Conservation (phyloP, 2,329 filamentous ascomycete genomes). For the Beauveria bassiana region DNA sequence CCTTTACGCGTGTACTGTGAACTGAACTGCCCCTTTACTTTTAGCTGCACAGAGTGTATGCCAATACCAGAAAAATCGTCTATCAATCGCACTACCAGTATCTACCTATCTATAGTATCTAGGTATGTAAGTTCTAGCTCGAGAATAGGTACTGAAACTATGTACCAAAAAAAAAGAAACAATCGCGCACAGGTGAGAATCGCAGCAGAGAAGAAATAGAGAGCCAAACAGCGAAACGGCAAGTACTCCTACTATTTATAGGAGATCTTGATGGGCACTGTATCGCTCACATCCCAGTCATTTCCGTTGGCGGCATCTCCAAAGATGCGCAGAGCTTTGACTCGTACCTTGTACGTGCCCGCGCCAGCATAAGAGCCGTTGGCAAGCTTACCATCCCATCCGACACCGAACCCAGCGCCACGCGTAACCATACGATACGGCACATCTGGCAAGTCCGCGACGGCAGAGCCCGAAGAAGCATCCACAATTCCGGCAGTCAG, state of each 20-base stretch:
- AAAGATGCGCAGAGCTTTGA: conserved; percentile 37
- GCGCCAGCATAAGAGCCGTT: conserved; percentile 33
- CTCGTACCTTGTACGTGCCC: conserved; percentile 35
- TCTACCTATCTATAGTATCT: too few species aligned
- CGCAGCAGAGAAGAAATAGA: background rate
- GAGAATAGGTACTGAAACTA: too few species aligned
- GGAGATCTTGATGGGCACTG: conserved; percentile 16
- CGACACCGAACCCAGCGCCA: conserved; percentile 12
- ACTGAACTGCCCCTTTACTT: too few species aligned
- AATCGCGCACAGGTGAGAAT: too few species aligned
- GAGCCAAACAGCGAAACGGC: background rate
- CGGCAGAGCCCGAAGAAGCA: conserved; percentile 17
- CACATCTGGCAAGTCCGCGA: conserved; percentile 28
- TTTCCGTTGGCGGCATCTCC: conserved; percentile 28
- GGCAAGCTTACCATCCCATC: conserved; percentile 34
- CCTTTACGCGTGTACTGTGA: too few species aligned
- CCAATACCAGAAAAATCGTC: too few species aligned
- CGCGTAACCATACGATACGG: conserved; percentile 22
- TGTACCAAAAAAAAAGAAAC: too few species aligned
- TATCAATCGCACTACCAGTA: conserved; percentile 16
- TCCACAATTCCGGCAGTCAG: conserved; percentile 32
- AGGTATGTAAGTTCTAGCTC: too few species aligned
- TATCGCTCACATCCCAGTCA: conserved; percentile 33
- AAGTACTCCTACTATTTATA: background rate
- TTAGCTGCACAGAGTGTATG: too few species aligned